Evolutionary conservation across 106 monocot genomes (phyloP).

Genomic region (Narthecium ossifragum): DNA sequence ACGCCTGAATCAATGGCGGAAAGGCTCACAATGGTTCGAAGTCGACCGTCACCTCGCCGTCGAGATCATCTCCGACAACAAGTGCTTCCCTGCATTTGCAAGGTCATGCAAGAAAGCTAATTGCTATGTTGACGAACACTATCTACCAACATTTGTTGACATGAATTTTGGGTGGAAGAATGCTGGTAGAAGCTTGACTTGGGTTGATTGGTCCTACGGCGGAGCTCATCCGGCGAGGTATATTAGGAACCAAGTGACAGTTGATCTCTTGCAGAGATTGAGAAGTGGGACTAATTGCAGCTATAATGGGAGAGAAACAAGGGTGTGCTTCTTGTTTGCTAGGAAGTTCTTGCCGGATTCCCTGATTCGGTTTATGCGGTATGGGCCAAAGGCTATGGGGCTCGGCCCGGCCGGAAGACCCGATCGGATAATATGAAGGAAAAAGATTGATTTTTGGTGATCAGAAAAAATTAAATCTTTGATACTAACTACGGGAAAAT

Average conservation of each 20-base stretch:
- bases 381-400: conserved; percentile 19
- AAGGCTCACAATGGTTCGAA: conserved; percentile 38
- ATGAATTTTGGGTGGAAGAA: conserved; percentile 9
- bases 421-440: too few relatives aligned
- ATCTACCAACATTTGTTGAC: conserved; percentile 32
- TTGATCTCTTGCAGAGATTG: conserved; percentile 14
- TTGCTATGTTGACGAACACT: conserved; percentile 54
- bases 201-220: conserved; percentile 41
- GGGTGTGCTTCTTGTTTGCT: conserved; percentile 34
- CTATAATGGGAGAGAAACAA: conserved; percentile 22
- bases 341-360: conserved; percentile 39
- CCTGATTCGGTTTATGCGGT: conserved; percentile 22
- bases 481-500: too few relatives aligned
- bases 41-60: conserved; percentile 11
- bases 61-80: conserved; percentile 13
- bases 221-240: conserved; percentile 42
- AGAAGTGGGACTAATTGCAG: conserved; percentile 10
- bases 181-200: conserved; percentile 29
- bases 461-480: too few relatives aligned
- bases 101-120: conserved; percentile 25
- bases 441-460: too few relatives aligned
- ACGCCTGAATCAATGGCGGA: conserved; percentile 16
- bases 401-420: too few relatives aligned
- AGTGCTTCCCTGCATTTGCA: conserved; percentile 18
- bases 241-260: conserved; percentile 19